These are phyloP conservation scores for Russula dissimulans DNA, from an alignment of 768 basidiomycete species.

Conservation along the genomic window DNA sequence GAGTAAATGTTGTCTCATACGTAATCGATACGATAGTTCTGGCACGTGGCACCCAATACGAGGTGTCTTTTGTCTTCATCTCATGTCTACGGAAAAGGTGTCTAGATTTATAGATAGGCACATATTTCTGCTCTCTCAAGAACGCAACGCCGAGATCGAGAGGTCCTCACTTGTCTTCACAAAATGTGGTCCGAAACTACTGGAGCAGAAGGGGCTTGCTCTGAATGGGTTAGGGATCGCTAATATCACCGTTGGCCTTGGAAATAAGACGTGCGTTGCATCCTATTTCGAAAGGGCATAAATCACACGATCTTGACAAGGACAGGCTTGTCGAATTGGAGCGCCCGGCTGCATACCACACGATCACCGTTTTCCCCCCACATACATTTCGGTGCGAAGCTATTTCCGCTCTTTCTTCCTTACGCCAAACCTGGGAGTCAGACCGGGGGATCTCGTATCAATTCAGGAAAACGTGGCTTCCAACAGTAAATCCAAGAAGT, in stretches of 20 bases:
- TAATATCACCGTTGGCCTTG: constrained; percentile 73
- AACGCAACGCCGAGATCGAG: constrained; percentile 80
- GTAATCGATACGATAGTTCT: no score
- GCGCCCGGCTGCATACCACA: constrained; percentile 72
- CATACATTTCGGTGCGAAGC: constrained; percentile 66
- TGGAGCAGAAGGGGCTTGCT: constrained; percentile 85
- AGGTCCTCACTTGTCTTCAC: constrained; percentile 70
- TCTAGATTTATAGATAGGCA: constrained; percentile 60
- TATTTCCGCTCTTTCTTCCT: neutral
- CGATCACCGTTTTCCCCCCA: constrained; percentile 63
- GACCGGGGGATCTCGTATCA: constrained; percentile 82
- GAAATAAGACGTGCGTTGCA: constrained; percentile 71
- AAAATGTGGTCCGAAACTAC: constrained; percentile 70
- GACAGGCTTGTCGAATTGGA: constrained; percentile 79
- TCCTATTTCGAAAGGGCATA: neutral
- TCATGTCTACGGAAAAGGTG: constrained; percentile 28
- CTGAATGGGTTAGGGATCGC: constrained; percentile 63
- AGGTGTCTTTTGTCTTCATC: neutral
- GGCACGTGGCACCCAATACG: no score
- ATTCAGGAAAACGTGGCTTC: constrained; percentile 62
- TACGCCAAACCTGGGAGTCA: constrained; percentile 22
- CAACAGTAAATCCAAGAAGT: constrained; percentile 30
- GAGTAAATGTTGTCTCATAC: no score
- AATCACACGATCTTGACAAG: constrained; percentile 26
- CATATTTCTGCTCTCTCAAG: constrained; percentile 51